Base-by-base conservation (phyloP, 108 stramenopile species). In the Stephanodiscus minutulus region DNA sequence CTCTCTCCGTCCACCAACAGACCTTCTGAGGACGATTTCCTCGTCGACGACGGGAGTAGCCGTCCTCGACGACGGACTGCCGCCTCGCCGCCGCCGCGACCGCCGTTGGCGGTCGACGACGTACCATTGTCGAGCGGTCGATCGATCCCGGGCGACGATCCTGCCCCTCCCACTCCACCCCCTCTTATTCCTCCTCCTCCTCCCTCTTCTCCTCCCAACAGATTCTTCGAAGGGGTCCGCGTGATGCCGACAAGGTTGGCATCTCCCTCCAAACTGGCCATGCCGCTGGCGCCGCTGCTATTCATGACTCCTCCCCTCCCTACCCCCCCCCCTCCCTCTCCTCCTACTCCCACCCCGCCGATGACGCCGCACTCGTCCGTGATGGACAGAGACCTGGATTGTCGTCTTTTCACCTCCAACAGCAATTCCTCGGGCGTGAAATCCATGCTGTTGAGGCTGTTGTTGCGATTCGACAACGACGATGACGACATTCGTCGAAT, bases 401-500 rank as follows among this genome's bases (percentile, higher is more conserved):
- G 0, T 13, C 43, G 43, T 15, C 43, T 44, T 1, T 13, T 13
- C 25, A 53, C 52, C 15, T 53, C 52, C 52, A 9, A 27, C 9
- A 53, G 52, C 8, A 53, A 21, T 53, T 53, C 52, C 52, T 25
- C 52, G 9, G 52, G 52, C 2, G 52, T 53, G 24, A 53, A 53
- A 12, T 53, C 24, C 13, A 15, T 44, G 13, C 15, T 44, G 11
- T 24, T 24, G 22, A 53, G 22, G 52, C 22, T n/a, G n/a, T n/a
- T 52, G 24, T 20, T 52, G 48, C 48, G 9, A 20, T 8, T 17
- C 20, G 9, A 9, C 8, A 8, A 49, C 48, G 48, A 9, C 15
- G 8, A 0, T 39, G 7, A 39, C 11, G 39, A 39, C 8, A 11
- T 8, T 9, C 39, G 3, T 11, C 0, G 1, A 8, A 39, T 39